A percentile compares a stretch with the other conserved stretches of the same genome.
These are phyloP conservation scores for Dittrichia graveolens DNA, from an alignment of 129 eudicot genomes.

Conservation along the genomic window DNA sequence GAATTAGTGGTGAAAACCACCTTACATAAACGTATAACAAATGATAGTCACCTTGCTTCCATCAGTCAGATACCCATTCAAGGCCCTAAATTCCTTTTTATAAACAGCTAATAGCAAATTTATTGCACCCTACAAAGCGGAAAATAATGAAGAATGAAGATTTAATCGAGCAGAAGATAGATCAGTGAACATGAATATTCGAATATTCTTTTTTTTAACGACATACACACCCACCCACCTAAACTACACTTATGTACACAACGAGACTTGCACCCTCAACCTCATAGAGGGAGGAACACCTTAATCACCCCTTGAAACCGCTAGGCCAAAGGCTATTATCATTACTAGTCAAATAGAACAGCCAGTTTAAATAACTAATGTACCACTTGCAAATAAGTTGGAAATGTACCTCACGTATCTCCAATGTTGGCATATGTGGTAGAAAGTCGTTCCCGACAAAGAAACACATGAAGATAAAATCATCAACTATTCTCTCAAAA, in stretches of 20 bases:
- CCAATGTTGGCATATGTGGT: constrained; percentile 98
- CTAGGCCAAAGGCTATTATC: no score
- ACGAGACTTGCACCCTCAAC: no score
- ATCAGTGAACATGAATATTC: neutral
- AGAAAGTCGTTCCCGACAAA: constrained; percentile 96
- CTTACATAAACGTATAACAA: neutral
- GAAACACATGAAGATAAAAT: constrained; percentile 96
- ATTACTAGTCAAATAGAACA: no score
- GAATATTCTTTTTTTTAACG: no score
- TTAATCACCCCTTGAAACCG: no score
- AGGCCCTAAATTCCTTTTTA: constrained; percentile 72
- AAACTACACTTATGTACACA: no score
- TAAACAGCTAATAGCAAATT: constrained; percentile 89
- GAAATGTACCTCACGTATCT: constrained; percentile 89
- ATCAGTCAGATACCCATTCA: constrained; percentile 86
- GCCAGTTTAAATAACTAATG: no score
- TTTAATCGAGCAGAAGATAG: neutral
- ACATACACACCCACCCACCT: no score
- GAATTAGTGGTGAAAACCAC: neutral
- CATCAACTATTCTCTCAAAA: constrained; percentile 88
- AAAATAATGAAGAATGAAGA: neutral
- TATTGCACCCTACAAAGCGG: constrained; percentile 76
- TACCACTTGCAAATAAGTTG: neutral
- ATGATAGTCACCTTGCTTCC: constrained; percentile 72
- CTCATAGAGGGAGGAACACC: no score